Conservation (phyloP, 192 early-diverging fungal genomes). For the Kappamyces sp. region DNA sequence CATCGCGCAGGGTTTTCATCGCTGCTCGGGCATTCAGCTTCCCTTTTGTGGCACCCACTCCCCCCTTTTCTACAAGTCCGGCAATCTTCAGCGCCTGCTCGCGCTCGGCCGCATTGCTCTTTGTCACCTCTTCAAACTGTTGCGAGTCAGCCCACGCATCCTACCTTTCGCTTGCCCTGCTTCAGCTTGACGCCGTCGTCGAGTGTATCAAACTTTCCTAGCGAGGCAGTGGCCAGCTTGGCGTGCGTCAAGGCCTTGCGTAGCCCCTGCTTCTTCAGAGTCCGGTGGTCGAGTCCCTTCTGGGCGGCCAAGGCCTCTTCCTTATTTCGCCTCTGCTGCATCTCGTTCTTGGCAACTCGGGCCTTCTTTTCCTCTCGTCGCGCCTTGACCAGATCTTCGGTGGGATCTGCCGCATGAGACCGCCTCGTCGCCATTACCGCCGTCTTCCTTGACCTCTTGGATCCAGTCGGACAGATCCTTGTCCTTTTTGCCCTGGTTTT, state of each 20-base stretch:
- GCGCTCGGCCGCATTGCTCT: background rate
- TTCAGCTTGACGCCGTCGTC: slow-evolving; percentile 80
- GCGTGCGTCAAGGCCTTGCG: slow-evolving; percentile 65
- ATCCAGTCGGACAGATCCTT: slow-evolving; percentile 78
- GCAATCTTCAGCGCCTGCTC: slow-evolving; percentile 16
- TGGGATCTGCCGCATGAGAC: slow-evolving; percentile 53
- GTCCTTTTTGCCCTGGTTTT: slow-evolving; percentile 63
- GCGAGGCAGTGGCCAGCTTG: slow-evolving; percentile 79
- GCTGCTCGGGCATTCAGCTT: slow-evolving; percentile 10
- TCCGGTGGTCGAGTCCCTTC: slow-evolving; percentile 37
- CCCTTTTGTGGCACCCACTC: slow-evolving; percentile 3
- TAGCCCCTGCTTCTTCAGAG: slow-evolving; percentile 70
- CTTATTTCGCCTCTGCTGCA: slow-evolving; percentile 76
- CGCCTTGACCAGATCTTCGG: slow-evolving; percentile 80
- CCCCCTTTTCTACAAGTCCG: slow-evolving; percentile 7
- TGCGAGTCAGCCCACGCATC: no score
- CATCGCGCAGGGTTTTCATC: no score
- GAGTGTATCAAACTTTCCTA: slow-evolving; percentile 89
- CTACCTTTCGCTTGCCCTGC: slow-evolving; percentile 34
- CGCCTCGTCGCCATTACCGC: slow-evolving; percentile 23
- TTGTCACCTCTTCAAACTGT: slow-evolving; percentile 15
- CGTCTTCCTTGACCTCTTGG: slow-evolving; percentile 79
- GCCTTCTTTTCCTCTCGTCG: slow-evolving; percentile 79
- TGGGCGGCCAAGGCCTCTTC: slow-evolving; percentile 67
- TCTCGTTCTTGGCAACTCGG: slow-evolving; percentile 80